Evolutionary conservation across 352 stramenopile genomes (phyloP).

Genomic region (Phytophthora cactorum): DNA sequence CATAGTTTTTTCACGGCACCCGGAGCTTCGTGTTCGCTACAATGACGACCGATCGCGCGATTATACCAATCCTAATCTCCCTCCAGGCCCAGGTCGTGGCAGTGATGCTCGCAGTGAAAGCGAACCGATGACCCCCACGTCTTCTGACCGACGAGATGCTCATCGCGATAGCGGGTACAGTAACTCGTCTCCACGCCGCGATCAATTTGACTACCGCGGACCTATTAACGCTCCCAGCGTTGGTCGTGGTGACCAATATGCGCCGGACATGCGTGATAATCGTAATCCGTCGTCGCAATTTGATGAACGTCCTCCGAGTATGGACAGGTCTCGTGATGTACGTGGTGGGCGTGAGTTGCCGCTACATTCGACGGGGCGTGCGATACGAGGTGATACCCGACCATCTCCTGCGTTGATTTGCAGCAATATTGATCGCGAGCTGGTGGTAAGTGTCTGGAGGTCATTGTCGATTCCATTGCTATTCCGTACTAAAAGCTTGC

Average conservation of each 20-base stretch:
- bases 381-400: conserved; percentile 59
- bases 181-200: conserved; percentile 23
- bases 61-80: conserved; percentile 80
- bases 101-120: conserved; percentile 21
- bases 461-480: not conserved
- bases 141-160: conserved; percentile 26
- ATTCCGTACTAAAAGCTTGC: not conserved
- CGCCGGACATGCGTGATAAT: conserved; percentile 21
- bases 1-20: conserved; percentile 79
- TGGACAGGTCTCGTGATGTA: conserved; percentile 37
- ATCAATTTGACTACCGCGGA: conserved; percentile 30
- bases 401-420: conserved; percentile 82
- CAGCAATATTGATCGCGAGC: conserved; percentile 76
- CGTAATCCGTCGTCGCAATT: conserved; percentile 27
- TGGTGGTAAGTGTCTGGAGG: conserved; percentile 51
- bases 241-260: conserved; percentile 34
- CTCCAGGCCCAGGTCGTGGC: conserved; percentile 40
- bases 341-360: conserved; percentile 38
- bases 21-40: conserved; percentile 74
- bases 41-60: conserved; percentile 80
- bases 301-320: conserved; percentile 28
- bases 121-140: conserved; percentile 2
- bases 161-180: conserved; percentile 25
- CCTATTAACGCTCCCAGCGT: conserved; percentile 9
- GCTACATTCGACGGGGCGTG: conserved; percentile 66